Conservation (phyloP, 2,329 filamentous ascomycete species). For the Chaetomiaceae sp. region DNA sequence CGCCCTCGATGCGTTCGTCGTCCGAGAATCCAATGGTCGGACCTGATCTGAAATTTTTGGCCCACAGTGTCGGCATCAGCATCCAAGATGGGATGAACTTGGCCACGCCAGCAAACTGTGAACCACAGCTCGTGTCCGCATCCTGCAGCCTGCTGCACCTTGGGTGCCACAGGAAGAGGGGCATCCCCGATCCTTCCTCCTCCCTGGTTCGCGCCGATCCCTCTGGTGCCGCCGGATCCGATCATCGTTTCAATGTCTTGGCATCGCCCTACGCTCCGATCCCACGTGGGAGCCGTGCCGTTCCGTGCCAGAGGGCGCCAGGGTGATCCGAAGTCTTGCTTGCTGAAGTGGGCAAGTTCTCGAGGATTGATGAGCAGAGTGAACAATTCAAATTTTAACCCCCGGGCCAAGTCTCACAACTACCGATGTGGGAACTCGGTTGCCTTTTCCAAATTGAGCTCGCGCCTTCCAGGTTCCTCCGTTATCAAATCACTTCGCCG, state of each 20-base stretch:
- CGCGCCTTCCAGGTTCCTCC: too few relatives aligned
- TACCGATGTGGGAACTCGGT: too few relatives aligned
- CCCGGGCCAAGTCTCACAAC: too few relatives aligned
- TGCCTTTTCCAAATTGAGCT: too few relatives aligned
- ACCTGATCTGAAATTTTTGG: neutral
- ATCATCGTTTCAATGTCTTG: slow-evolving; percentile 1
- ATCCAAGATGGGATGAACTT: neutral
- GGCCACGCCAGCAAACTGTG: neutral
- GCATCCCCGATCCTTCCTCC: neutral
- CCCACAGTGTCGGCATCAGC: neutral
- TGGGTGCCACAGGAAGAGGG: neutral
- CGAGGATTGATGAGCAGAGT: too few relatives aligned
- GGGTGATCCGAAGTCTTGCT: too few relatives aligned
- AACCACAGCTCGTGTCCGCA: slow-evolving; percentile 3
- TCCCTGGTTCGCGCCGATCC: neutral
- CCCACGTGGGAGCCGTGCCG: slow-evolving; percentile 1
- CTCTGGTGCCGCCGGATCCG: neutral
- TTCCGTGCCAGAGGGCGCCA: too few relatives aligned
- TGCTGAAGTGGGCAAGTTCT: too few relatives aligned
- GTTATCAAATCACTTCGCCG: too few relatives aligned
- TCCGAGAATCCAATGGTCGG: neutral
- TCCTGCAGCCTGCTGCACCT: neutral
- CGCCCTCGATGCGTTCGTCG: neutral
- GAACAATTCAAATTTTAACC: too few relatives aligned
- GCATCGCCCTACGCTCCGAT: neutral